Base-by-base conservation (phyloP, 768 basidiomycete species). In the Solioccasus polychromus region DNA sequence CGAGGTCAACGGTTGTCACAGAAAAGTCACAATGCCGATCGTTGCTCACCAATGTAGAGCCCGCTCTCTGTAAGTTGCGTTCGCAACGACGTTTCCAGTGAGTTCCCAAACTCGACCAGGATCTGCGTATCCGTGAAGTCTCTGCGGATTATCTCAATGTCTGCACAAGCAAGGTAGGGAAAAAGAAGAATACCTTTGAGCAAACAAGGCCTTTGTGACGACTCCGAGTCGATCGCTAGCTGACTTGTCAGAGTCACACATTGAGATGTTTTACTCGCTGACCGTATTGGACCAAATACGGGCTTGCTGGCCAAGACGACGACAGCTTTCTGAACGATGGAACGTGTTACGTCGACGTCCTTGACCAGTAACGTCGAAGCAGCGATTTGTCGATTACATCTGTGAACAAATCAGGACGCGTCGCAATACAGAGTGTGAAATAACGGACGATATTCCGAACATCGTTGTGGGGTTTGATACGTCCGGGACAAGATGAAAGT, bases 301-400 rank as follows among this genome's bases (percentile, higher is more conserved):
- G 92, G 92, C 60, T 89, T 88, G 11, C 85, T 80, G 4, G 92
- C 93, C 28, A 99, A 73, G 3, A 99, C 89, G 0, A 98, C 92
- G 3, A 99, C 90, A 0, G 96, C 94, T 63, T 98, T 99, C 66
- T 99, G 96, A 0, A 99, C 96, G 8, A 86, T 98, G 5, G 88
- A 92, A 14, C 96, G 83, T 5, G 96, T 98, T 15, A 98, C 90
- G 52, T 96, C 94, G 2, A 79, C 72, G 30, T 81, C 77, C 60
- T 85, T 87, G 37, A 88, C 84, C 4, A 92, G 71, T 22, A 99
- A 75, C 19, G 83, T 75, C 0, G 85, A 76, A 2, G 93, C 74
- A 9, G 89, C 72, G 26, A 99, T 92, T 71, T 99, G 96, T 39
- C 94, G 91, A 57, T 98, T 97, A 63, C 94, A 95, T 57, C 91